Percentiles rank a stretch among this genome's conserved stretches.
Conservation (phyloP, 2,329 filamentous ascomycete genomes). For the Epichloe sibirici region DNA sequence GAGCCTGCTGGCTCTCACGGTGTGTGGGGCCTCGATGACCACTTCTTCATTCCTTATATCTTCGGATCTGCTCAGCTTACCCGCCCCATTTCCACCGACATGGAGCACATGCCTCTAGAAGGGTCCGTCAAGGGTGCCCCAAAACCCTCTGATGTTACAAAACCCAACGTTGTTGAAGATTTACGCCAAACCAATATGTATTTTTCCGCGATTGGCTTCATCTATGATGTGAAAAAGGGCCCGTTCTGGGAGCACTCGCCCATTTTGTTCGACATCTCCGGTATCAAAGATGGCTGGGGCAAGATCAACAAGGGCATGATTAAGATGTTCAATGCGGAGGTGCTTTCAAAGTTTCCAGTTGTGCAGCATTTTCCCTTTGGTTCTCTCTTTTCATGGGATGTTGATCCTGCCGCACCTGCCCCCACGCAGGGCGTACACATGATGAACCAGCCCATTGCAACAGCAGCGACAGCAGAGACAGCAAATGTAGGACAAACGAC, state of each 20-base stretch:
- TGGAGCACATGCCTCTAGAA: conserved; percentile 57
- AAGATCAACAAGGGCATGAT: conserved; percentile 99
- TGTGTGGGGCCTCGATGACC: conserved; percentile 97
- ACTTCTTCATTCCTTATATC: conserved; percentile 87
- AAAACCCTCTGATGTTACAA: conserved; percentile 56
- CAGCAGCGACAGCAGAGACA: not conserved
- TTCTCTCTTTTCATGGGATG: conserved; percentile 66
- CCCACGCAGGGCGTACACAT: conserved; percentile 44
- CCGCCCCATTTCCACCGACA: conserved; percentile 52
- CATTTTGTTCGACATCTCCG: conserved; percentile 87
- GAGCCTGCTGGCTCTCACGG: conserved; percentile 94
- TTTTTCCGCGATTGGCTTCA: conserved; percentile 91
- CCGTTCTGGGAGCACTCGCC: conserved; percentile 97
- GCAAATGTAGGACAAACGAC: conserved; percentile 7
- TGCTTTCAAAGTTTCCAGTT: conserved; percentile 91
- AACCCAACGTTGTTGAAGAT: conserved; percentile 48
- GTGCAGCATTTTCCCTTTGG: conserved; percentile 93
- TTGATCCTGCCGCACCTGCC: conserved; percentile 45
- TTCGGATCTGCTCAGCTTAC: conserved; percentile 87
- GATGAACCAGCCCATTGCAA: conserved; percentile 35
- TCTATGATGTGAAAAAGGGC: conserved; percentile 90
- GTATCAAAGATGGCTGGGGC: conserved; percentile 85
- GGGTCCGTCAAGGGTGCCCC: conserved; percentile 65
- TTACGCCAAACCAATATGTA: conserved; percentile 69
- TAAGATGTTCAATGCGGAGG: conserved; percentile 98